These are phyloP conservation scores for Leucosporidium yakuticum DNA, from an alignment of 768 basidiomycete species.

Conservation along the genomic window DNA sequence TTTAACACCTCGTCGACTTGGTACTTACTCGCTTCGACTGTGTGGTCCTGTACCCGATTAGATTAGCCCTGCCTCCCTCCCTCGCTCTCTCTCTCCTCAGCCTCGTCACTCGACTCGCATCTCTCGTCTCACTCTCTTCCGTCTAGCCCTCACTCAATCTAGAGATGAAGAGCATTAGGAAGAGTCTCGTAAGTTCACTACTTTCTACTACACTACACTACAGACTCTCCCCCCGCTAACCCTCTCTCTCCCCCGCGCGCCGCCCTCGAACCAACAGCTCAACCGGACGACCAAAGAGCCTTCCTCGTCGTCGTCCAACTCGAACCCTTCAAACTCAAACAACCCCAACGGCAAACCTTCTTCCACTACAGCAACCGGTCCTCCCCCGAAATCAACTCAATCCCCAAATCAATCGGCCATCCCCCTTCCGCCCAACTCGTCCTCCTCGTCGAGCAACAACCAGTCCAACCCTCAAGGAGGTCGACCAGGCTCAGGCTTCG, in stretches of 20 bases:
- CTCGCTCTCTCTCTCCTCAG: background rate
- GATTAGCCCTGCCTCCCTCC: no score
- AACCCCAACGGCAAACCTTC: background rate
- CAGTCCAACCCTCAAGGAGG: background rate
- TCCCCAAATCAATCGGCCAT: no score
- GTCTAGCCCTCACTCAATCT: background rate
- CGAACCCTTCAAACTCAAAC: background rate
- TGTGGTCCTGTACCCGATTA: no score
- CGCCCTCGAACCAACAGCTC: conserved; percentile 33
- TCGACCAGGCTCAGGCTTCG: conserved; percentile 20
- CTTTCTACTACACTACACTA: background rate
- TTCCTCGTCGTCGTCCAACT: conserved; percentile 21
- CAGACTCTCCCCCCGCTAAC: conserved; percentile 15
- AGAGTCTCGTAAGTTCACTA: conserved; percentile 44
- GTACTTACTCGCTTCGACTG: no score
- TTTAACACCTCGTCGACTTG: no score
- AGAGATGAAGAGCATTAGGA: conserved; percentile 47
- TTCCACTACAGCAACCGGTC: background rate
- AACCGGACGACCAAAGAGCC: conserved; percentile 20
- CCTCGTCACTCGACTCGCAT: background rate
- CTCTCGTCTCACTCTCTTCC: background rate
- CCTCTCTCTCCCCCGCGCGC: no score
- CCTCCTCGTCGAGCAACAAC: background rate
- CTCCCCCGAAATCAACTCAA: background rate
- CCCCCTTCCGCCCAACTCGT: background rate